Evolutionary conservation across 768 basidiomycete species (phyloP).

Genomic region (Dacryopinax spathularia): DNA sequence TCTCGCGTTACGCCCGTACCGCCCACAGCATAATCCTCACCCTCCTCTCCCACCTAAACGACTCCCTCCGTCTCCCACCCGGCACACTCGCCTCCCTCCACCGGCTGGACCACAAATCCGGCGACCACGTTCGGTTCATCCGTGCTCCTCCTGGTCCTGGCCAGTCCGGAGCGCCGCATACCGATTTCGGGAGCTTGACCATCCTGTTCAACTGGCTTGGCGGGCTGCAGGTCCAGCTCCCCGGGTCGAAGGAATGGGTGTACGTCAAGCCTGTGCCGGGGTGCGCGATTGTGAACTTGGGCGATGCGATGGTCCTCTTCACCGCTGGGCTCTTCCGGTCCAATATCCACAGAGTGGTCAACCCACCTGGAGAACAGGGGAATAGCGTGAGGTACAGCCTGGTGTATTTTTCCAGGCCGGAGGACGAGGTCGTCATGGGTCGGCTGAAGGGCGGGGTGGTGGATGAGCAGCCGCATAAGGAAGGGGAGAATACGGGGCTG

Average conservation of each 20-base stretch:
- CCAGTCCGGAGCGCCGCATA: neutral
- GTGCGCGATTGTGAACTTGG: constrained; percentile 47
- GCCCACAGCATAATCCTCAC: neutral
- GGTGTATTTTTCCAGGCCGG: constrained; percentile 54
- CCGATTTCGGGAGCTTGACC: neutral
- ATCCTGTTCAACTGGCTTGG: constrained; percentile 39
- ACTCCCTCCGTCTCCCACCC: neutral
- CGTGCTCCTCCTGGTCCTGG: neutral
- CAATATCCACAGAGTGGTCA: constrained; percentile 50
- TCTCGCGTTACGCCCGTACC: neutral
- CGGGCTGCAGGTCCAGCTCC: constrained; percentile 53
- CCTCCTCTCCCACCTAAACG: neutral
- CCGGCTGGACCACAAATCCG: neutral
- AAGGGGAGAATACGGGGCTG: neutral
- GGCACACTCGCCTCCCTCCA: neutral
- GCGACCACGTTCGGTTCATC: neutral
- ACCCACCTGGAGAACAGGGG: constrained; percentile 43
- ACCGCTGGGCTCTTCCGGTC: constrained; percentile 51
- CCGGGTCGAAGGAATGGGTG: constrained; percentile 48
- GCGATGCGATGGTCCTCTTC: constrained; percentile 47
- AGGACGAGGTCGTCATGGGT: constrained; percentile 36
- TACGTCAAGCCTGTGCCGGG: constrained; percentile 47
- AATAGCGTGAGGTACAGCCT: constrained; percentile 47
- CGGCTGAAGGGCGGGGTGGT: constrained; percentile 24
- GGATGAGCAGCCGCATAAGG: neutral